phyloP scores from a whole-genome alignment of 2,329 filamentous ascomycete genomes.

The Colletotrichum tropicale region DNA sequence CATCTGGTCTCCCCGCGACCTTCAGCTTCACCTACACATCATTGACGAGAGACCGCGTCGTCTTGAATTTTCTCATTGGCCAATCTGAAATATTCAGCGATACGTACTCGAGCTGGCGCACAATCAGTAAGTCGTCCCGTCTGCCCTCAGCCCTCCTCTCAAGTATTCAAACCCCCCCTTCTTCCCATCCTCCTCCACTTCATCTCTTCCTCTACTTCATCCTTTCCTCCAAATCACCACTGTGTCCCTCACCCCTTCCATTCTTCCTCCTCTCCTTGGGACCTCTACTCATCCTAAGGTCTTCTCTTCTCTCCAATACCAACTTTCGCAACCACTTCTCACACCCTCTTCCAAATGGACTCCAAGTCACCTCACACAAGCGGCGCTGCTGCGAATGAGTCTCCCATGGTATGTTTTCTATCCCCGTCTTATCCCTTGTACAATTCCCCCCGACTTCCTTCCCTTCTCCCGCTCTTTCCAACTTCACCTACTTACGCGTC shows the following conservation, averaged over 20 bases:
- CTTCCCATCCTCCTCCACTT: rapidly evolving
- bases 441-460: not conserved
- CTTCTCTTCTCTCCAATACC: not conserved
- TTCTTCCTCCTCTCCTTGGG: not conserved
- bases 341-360: not conserved
- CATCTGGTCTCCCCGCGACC: not conserved
- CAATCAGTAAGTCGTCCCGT: not conserved
- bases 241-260: rapidly evolving
- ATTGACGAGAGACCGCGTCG: not conserved
- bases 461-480: not conserved
- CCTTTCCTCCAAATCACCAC: not conserved
- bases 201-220: not conserved
- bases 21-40: not conserved
- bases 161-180: not conserved
- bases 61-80: not conserved
- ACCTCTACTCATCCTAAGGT: not conserved
- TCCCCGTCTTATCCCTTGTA: not conserved
- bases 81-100: not conserved
- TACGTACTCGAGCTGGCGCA: not conserved
- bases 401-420: not conserved
- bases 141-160: not conserved
- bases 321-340: not conserved
- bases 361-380: not conserved
- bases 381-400: not conserved
- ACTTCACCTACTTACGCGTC: not conserved